Evolutionary conservation across 148 eudicot species (phyloP).

Genomic region (Salicornia ramosissima): DNA sequence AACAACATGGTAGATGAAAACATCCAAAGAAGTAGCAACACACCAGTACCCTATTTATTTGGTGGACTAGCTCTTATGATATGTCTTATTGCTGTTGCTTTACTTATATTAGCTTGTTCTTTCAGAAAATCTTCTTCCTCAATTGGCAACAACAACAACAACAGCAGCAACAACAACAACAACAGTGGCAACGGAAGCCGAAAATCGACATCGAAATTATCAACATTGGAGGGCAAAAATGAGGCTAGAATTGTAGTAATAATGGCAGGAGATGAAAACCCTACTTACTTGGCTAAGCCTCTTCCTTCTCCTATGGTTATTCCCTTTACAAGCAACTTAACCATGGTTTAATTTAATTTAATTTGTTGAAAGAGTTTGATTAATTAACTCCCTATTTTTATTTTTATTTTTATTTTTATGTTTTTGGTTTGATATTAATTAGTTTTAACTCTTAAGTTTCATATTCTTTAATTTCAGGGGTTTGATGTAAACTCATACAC

Average conservation of each 20-base stretch:
- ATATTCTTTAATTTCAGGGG: too few species aligned
- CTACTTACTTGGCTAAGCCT: conserved; percentile 41
- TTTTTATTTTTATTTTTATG: background rate
- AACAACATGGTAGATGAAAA: background rate
- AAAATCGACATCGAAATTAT: background rate
- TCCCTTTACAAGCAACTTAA: background rate
- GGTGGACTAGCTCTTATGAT: conserved; percentile 26
- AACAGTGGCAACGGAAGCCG: background rate
- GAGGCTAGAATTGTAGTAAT: conserved; percentile 29
- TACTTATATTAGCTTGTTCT: conserved; percentile 27
- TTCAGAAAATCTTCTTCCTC: conserved; percentile 12
- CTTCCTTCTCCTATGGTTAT: conserved; percentile 21
- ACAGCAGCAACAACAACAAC: background rate
- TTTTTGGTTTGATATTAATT: background rate
- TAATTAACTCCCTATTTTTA: background rate
- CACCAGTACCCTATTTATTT: conserved; percentile 29
- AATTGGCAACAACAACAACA: background rate
- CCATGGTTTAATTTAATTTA: too few species aligned
- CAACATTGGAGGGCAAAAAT: background rate
- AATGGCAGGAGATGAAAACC: conserved; percentile 38
- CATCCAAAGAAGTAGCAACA: conserved; percentile 3
- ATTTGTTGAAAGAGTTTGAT: conserved; percentile 6
- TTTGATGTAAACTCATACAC: too few species aligned
- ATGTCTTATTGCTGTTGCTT: conserved; percentile 24
- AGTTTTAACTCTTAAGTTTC: too few species aligned